These are phyloP conservation scores for Fusarium ambrosium DNA, from an alignment of 2,329 filamentous ascomycete species.

Conservation along the genomic window DNA sequence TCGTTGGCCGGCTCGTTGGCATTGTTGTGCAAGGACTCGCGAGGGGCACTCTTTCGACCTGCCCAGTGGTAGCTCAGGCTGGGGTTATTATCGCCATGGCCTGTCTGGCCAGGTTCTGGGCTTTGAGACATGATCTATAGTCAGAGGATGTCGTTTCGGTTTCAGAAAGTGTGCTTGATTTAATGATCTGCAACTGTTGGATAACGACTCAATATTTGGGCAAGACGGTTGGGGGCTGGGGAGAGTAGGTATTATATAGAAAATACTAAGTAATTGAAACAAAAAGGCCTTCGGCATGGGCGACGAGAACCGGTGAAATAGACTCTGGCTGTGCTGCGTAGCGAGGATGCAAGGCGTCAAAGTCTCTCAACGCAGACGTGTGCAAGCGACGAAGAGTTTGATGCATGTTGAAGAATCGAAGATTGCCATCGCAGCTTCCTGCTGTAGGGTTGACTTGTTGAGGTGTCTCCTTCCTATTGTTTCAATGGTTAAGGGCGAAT, in stretches of 20 bases:
- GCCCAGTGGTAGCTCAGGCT: not conserved
- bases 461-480: not conserved
- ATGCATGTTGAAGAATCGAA: not conserved
- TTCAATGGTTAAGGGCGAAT: not conserved
- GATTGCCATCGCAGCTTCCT: not conserved
- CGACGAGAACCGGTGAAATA: not conserved
- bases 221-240: not conserved
- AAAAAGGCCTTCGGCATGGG: not conserved
- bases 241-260: not conserved
- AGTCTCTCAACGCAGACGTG: slow-evolving; percentile 1
- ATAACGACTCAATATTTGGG: not conserved
- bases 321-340: not conserved
- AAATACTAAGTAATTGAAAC: not conserved
- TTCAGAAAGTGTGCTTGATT: not conserved
- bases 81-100: not conserved
- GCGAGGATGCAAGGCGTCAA: not conserved
- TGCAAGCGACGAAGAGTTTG: not conserved
- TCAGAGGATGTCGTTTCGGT: not conserved
- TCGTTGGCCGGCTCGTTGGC: not conserved
- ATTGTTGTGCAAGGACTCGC: not conserved
- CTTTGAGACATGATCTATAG: not conserved
- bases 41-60: not conserved
- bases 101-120: not conserved
- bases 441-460: not conserved
- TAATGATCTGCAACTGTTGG: not conserved